phyloP scores from a whole-genome alignment of 768 basidiomycete genomes.

The Mycena haematopus region DNA sequence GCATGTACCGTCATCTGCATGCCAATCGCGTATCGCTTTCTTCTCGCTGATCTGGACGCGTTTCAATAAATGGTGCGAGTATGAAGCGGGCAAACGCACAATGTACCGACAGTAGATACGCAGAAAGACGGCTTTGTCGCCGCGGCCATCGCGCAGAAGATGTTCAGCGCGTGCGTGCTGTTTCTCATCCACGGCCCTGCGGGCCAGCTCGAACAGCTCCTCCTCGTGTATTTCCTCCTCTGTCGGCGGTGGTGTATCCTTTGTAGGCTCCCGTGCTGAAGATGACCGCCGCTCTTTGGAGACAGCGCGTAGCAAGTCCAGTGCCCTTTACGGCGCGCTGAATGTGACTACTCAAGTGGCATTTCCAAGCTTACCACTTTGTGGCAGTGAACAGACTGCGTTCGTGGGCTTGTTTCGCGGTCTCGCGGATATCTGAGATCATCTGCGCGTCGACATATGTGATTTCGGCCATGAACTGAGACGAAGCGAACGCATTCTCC shows the following conservation, averaged over 20 bases:
- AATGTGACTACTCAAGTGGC: background rate
- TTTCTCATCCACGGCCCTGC: conserved; percentile 59
- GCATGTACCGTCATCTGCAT: conserved; percentile 57
- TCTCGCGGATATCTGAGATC: conserved; percentile 48
- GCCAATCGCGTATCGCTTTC: conserved; percentile 67
- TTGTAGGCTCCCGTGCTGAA: conserved; percentile 27
- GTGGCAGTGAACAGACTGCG: conserved; percentile 56
- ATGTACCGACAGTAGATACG: conserved; percentile 27
- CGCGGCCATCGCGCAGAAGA: conserved; percentile 52
- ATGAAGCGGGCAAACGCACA: conserved; percentile 3
- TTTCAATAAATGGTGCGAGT: background rate
- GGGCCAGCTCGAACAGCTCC: conserved; percentile 60
- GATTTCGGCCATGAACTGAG: conserved; percentile 8
- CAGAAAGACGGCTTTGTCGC: conserved; percentile 42
- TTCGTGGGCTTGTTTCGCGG: conserved; percentile 59
- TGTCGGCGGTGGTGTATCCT: conserved; percentile 36
- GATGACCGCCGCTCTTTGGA: conserved; percentile 40
- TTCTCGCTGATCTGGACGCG: conserved; percentile 38
- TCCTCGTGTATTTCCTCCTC: conserved; percentile 53
- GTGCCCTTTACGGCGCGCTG: conserved; percentile 47
- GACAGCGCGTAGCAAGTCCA: conserved; percentile 57
- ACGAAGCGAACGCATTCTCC: background rate
- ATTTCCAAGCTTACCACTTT: conserved; percentile 48
- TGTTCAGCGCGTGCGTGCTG: conserved; percentile 66
- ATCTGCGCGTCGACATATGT: conserved; percentile 42